Evolutionary conservation across 345 rosid genomes (phyloP), one percentile per base, ranked within the genome.

Genomic region (Citrus hindsii): DNA sequence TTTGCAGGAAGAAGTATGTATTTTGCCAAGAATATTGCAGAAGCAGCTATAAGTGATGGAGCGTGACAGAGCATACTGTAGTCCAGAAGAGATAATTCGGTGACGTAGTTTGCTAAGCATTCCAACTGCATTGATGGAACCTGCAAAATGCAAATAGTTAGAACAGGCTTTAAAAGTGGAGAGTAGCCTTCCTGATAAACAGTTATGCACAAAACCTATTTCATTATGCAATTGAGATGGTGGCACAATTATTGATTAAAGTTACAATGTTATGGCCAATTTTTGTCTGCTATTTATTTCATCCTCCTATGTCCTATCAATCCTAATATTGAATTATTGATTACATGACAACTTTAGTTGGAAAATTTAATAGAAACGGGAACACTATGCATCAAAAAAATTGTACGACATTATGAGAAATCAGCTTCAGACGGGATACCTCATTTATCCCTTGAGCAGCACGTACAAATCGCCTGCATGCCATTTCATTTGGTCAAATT

Each of bases 21-120:
- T 82, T 87, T 91, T 66, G 96, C 92, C 79, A 95, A 86, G 87
- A 95, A 92, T 76, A 93, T 91, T 25, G 99, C 89, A 30, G 97
- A 95, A 74, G 97, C 96, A n/a, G 98, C 97, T 2, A 92, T 59
- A 4, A 95, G 87, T 13, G 99, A 95, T 40, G 98, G 98, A 73
- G 92, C 77, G 72, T 91, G 84, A 74, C 83, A 71, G 73, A 95
- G 97, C 96, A 95, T 91, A 55, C 63, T 68, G 77, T 93, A 93
- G 76, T 95, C 99, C 5, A 93, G 84, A 19, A 95, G 90, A 71
- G 99, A 92, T 27, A 95, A 76, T 80, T 95, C 98, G 1, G 91
- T 74, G 10, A 95, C 62, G 83, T 92, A 95, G 82, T 88, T 91
- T 81, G 97, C 94, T 86, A 92, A 65, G 87, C 92, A 92, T 81